Conservation (phyloP, 768 basidiomycete species). For the Auriscalpium orientale region DNA sequence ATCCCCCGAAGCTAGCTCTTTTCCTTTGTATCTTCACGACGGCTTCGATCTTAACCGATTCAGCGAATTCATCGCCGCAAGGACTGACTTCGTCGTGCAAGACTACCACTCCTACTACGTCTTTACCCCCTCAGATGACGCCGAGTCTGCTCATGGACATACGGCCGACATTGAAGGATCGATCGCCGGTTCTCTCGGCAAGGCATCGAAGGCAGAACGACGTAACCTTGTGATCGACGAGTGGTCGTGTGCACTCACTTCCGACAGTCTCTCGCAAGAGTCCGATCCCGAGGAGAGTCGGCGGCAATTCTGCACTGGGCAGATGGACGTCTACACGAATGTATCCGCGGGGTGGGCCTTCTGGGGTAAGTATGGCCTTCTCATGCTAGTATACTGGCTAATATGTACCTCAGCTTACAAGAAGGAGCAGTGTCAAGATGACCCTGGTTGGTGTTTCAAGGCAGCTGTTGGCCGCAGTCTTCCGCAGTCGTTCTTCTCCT, state of each 20-base stretch:
- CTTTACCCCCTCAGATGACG: slow-evolving; percentile 47
- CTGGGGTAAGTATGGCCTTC: slow-evolving; percentile 44
- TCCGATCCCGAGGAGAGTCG: slow-evolving; percentile 36
- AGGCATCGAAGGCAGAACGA: slow-evolving; percentile 25
- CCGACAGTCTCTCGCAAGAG: slow-evolving; percentile 42
- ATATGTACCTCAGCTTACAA: slow-evolving; percentile 38
- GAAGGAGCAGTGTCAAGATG: slow-evolving; percentile 51
- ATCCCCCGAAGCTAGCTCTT: slow-evolving; percentile 26
- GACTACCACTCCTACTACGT: slow-evolving; percentile 75
- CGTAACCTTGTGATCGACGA: slow-evolving; percentile 43
- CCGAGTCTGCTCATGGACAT: slow-evolving; percentile 37
- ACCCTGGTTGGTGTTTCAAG: slow-evolving; percentile 66
- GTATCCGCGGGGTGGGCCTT: slow-evolving; percentile 58
- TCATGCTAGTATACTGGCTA: background rate
- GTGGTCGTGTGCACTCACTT: slow-evolving; percentile 43
- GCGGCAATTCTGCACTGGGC: slow-evolving; percentile 46
- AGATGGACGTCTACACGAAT: slow-evolving; percentile 51
- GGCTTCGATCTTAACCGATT: slow-evolving; percentile 53
- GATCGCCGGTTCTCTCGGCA: slow-evolving; percentile 19
- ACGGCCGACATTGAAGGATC: slow-evolving; percentile 28
- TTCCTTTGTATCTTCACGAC: slow-evolving; percentile 66
- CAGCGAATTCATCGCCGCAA: slow-evolving; percentile 38
- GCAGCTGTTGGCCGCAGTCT: slow-evolving; percentile 48
- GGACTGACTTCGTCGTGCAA: slow-evolving; percentile 57
- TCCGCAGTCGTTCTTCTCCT: slow-evolving; percentile 52